Evolutionary conservation across 352 stramenopile genomes (phyloP).

Genomic region (Aphanomyces astaci): DNA sequence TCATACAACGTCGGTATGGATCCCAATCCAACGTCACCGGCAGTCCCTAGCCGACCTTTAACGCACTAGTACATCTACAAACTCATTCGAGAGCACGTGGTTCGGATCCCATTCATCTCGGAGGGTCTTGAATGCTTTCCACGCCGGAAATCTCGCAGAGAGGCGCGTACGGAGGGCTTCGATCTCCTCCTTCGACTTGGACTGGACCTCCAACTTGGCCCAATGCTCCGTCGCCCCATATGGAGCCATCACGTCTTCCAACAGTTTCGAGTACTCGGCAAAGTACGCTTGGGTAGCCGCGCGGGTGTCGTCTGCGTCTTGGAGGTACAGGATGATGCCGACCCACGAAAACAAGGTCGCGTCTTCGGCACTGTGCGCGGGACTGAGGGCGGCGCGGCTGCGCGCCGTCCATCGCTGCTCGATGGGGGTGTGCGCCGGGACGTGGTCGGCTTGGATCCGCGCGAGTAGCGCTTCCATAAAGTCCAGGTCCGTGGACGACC

Average conservation of each 20-base stretch:
- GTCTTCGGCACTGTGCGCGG: constrained; percentile 68
- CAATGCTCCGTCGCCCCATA: constrained; percentile 91
- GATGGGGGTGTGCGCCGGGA: constrained; percentile 94
- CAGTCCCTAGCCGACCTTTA: neutral
- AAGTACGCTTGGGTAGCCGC: constrained; percentile 90
- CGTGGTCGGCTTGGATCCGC: constrained; percentile 86
- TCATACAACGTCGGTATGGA: no score
- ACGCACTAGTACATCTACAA: constrained; percentile 48
- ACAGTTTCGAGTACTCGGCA: constrained; percentile 86
- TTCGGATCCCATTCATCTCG: constrained; percentile 89
- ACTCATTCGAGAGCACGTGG: constrained; percentile 86
- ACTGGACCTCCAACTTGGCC: constrained; percentile 92
- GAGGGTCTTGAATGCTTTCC: constrained; percentile 86
- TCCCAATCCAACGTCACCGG: no score
- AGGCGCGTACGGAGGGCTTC: constrained; percentile 58
- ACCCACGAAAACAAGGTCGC: constrained; percentile 92
- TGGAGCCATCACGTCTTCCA: constrained; percentile 82
- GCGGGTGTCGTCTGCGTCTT: constrained; percentile 47
- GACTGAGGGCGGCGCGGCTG: constrained; percentile 89
- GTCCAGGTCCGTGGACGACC: constrained; percentile 74
- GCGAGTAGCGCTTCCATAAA: constrained; percentile 91
- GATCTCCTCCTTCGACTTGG: constrained; percentile 36
- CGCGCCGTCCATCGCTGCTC: constrained; percentile 96
- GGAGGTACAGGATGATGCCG: constrained; percentile 97
- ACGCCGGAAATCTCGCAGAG: constrained; percentile 64